Base-by-base conservation (phyloP, 768 basidiomycete species). In the Stropharia rugosoannulata region DNA sequence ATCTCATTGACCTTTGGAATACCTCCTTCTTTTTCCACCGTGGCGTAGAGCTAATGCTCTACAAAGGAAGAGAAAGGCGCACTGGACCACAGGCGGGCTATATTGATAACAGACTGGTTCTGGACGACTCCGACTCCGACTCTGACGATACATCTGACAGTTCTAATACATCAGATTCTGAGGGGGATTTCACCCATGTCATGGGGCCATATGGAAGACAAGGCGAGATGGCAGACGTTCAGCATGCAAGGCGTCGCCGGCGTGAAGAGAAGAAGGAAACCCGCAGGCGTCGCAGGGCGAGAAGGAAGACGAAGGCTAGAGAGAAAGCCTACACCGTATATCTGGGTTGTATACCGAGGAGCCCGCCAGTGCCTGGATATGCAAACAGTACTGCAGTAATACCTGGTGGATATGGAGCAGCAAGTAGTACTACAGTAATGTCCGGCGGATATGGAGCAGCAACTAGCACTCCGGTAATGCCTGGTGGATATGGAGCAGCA, bases 1-100 rank as follows among this genome's bases (percentile, higher is more conserved):
- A 90, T 65, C 77, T 93, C 29, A 74, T 93, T 59, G 83, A 92
- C 58, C 73, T 89, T 27, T 94, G 91, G 91, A 93, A 93, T 66
- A 66, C 72, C 29, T 83, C 81, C 8, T 94, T 91, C 72, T 92
- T 92, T 78, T 66, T 79, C 54, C 71, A 77, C 36, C 89, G 91
- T 43, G 86, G 87, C 16, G 81, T 89, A n/a, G 91, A 94, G 62
- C 72, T 90, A 45, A 78, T 90, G 36, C 75, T 94, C n/a, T 93
- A 83, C 76, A 89, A 85, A 66, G 91, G 91, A 41, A 82, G 80
- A 45, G 85, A 90, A 69, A 82, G 89, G 36, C 85, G 87, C 59
- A 85, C 89, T n/a, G 90, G 91, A 2, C 74, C 75, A 5, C 71
- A 70, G 29, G 72, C 74, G 0, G 89, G 89, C 42, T 62, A 71